These are phyloP conservation scores for Asparagopsis taxiformis DNA, from an alignment of 31 red algal genomes.

Conservation along the genomic window DNA sequence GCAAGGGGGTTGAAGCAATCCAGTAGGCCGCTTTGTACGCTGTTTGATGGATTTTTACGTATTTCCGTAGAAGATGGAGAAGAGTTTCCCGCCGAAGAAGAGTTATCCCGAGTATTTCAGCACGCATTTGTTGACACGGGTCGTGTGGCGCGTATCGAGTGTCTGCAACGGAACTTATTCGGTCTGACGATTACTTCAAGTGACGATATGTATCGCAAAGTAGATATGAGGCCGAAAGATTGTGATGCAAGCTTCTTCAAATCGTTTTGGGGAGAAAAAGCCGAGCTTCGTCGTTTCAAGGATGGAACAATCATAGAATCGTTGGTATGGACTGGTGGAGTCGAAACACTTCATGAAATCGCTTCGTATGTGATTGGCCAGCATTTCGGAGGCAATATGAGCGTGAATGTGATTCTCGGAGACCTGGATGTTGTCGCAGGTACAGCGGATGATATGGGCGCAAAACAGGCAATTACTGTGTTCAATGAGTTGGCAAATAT, in stretches of 20 bases:
- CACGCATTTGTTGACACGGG: constrained; percentile 33
- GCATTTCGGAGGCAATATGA: constrained; percentile 21
- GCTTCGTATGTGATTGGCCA: constrained; percentile 7
- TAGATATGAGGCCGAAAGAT: constrained; percentile 26
- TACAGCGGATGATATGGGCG: not conserved
- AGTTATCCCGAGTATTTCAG: constrained; percentile 4
- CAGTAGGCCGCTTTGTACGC: constrained; percentile 24
- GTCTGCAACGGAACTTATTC: constrained; percentile 16
- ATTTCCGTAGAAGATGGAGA: too few relatives aligned
- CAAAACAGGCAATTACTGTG: constrained; percentile 32
- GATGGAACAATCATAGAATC: constrained; percentile 55
- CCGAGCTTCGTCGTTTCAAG: constrained; percentile 47
- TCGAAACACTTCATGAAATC: constrained; percentile 32
- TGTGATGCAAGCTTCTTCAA: constrained; percentile 40
- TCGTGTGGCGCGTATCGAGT: constrained; percentile 23
- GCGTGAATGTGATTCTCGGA: constrained; percentile 19
- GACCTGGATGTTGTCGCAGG: constrained; percentile 40
- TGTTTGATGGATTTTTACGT: constrained; percentile 55
- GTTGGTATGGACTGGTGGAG: constrained; percentile 46
- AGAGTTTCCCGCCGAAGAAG: not conserved
- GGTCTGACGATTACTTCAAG: constrained; percentile 21
- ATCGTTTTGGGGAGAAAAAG: constrained; percentile 44
- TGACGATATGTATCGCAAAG: constrained; percentile 39
- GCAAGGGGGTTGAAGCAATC: constrained; percentile 37
- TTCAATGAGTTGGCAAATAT: constrained; percentile 46